Evolutionary conservation across 2,329 filamentous ascomycete species (phyloP).

Genomic region (Torrubiella hemipterigena): DNA sequence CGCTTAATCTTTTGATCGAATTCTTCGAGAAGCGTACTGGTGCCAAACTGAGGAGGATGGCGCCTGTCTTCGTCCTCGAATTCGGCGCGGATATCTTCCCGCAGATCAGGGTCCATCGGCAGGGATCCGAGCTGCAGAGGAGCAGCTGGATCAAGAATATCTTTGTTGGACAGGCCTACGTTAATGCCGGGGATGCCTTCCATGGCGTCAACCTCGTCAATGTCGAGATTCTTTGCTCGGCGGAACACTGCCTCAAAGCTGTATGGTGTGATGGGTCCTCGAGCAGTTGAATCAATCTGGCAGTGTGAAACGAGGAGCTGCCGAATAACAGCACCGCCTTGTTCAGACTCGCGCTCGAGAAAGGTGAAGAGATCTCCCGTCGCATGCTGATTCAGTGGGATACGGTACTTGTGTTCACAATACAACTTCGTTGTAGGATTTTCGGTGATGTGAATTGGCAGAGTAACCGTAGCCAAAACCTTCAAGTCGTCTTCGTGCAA

Average conservation of each 20-base stretch:
- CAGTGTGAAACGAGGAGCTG: slow-evolving; percentile 56
- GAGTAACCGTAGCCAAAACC: slow-evolving; percentile 57
- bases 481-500: slow-evolving; percentile 74
- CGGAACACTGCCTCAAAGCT: slow-evolving; percentile 50
- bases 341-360: slow-evolving; percentile 73
- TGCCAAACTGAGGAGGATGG: slow-evolving; percentile 59
- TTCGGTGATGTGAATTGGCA: slow-evolving; percentile 66
- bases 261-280: slow-evolving; percentile 52
- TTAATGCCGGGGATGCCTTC: slow-evolving; percentile 54
- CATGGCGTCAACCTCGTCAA: slow-evolving; percentile 50
- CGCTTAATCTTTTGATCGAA: slow-evolving; percentile 82
- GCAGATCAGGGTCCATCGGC: slow-evolving; percentile 71
- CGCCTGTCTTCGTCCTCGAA: slow-evolving; percentile 75
- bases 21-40: slow-evolving; percentile 67
- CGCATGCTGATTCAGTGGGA: slow-evolving; percentile 79
- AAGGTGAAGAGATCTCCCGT: slow-evolving; percentile 78
- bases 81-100: slow-evolving; percentile 77
- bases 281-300: slow-evolving; percentile 43
- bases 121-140: slow-evolving; percentile 67
- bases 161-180: slow-evolving; percentile 48
- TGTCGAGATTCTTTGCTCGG: slow-evolving; percentile 45
- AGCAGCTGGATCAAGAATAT: slow-evolving; percentile 42
- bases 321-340: slow-evolving; percentile 68
- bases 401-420: slow-evolving; percentile 72
- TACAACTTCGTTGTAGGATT: slow-evolving; percentile 74